phyloP scores from a whole-genome alignment of 495 filamentous ascomycete genomes.

The Hyaloscypha finlandica region DNA sequence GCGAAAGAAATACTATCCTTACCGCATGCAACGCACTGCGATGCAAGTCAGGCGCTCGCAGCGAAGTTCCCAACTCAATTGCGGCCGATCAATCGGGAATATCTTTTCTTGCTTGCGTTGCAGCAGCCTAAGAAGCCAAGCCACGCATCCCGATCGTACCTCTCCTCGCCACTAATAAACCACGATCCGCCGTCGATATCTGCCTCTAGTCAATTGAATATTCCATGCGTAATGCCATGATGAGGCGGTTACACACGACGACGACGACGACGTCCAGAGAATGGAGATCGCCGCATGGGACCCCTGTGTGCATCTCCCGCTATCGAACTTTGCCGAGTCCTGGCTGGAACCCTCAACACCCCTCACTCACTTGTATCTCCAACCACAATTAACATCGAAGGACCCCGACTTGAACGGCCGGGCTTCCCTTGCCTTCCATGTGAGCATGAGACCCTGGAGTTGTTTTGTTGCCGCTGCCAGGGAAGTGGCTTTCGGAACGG shows the following conservation, averaged over 20 bases:
- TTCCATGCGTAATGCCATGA: neutral
- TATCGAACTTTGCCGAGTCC: neutral
- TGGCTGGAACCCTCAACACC: no score
- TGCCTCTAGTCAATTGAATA: neutral
- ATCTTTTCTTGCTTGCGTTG: neutral
- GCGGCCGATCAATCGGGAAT: neutral
- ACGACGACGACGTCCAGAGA: no score
- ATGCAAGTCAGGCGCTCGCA: neutral
- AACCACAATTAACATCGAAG: no score
- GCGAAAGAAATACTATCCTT: neutral
- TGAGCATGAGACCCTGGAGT: neutral
- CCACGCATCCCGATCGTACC: neutral
- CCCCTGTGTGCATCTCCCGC: neutral
- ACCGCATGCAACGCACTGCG: neutral
- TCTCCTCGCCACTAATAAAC: neutral
- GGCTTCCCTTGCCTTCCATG: neutral
- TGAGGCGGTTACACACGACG: neutral
- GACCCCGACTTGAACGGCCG: neutral
- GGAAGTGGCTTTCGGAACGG: neutral
- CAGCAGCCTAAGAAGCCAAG: no score
- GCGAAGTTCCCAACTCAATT: neutral
- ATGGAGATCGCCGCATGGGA: neutral
- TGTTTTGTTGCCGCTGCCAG: neutral
- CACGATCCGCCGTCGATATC: neutral
- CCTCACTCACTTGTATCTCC: no score